Conservation (phyloP, 2,329 filamentous ascomycete species). For the Diplodia seriata region DNA sequence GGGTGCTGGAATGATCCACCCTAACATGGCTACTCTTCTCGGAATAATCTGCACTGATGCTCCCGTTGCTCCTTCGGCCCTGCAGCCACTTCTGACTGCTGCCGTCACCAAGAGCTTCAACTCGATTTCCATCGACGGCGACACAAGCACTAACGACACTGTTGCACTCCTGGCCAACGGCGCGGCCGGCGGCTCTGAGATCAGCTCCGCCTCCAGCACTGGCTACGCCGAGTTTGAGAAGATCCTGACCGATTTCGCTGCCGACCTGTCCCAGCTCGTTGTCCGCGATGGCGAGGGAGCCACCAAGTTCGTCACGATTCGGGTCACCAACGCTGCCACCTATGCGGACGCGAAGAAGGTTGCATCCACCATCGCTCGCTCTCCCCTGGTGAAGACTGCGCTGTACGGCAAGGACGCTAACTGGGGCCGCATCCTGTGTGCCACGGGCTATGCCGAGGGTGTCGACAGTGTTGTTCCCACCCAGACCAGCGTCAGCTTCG, state of each 20-base stretch:
- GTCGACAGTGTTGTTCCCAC: slow-evolving; percentile 71
- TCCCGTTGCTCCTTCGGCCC: slow-evolving; percentile 71
- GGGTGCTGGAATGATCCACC: slow-evolving; percentile 98
- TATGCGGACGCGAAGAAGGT: slow-evolving; percentile 77
- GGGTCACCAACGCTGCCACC: slow-evolving; percentile 74
- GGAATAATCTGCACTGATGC: slow-evolving; percentile 92
- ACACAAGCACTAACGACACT: slow-evolving; percentile 97
- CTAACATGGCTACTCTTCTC: slow-evolving; percentile 96
- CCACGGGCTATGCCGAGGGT: slow-evolving; percentile 80
- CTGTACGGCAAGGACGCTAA: slow-evolving; percentile 97
- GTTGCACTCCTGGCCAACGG: slow-evolving; percentile 95
- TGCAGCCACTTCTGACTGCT: slow-evolving; percentile 73
- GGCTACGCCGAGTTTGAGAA: slow-evolving; percentile 72
- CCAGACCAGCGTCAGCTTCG: slow-evolving; percentile 78
- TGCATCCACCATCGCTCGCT: slow-evolving; percentile 86
- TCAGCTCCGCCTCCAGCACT: slow-evolving; percentile 58
- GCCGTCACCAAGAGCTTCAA: slow-evolving; percentile 91
- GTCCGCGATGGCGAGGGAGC: slow-evolving; percentile 96
- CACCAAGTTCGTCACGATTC: slow-evolving; percentile 96
- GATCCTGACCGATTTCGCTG: slow-evolving; percentile 78
- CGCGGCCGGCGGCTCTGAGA: slow-evolving; percentile 75
- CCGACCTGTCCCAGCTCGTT: slow-evolving; percentile 87
- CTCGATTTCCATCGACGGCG: slow-evolving; percentile 94
- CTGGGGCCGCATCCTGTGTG: slow-evolving; percentile 96
- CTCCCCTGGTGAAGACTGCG: slow-evolving; percentile 94